These are phyloP conservation scores for Phytophthora chlamydospora DNA, from an alignment of 352 stramenopile species.

Conservation along the genomic window DNA sequence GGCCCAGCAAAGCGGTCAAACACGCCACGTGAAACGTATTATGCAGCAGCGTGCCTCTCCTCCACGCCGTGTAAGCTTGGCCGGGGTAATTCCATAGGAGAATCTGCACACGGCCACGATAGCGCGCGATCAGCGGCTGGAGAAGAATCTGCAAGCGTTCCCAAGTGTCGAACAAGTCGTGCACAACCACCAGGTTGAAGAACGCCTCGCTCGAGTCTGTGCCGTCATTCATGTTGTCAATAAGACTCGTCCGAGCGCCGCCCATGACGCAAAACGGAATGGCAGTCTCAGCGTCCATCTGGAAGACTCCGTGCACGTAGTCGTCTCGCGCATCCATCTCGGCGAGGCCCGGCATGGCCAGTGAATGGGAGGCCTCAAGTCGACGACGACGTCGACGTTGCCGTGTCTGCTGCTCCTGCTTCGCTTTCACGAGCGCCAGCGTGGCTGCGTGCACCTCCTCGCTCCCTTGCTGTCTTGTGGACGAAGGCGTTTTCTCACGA, in stretches of 20 bases:
- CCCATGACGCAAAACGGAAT: slow-evolving; percentile 93
- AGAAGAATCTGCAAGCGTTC: slow-evolving; percentile 95
- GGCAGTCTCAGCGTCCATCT: slow-evolving; percentile 93
- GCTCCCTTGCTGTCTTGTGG: slow-evolving; percentile 6
- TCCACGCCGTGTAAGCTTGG: slow-evolving; percentile 95
- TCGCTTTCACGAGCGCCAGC: slow-evolving; percentile 51
- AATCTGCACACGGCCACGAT: slow-evolving; percentile 85
- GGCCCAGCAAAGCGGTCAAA: slow-evolving; percentile 81
- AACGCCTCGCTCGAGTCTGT: slow-evolving; percentile 59
- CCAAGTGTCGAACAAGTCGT: slow-evolving; percentile 96
- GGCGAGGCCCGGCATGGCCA: slow-evolving; percentile 51
- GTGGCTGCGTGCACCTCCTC: slow-evolving; percentile 40
- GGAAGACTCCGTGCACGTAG: slow-evolving; percentile 68
- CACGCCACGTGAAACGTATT: slow-evolving; percentile 92
- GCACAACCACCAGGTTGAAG: slow-evolving; percentile 95
- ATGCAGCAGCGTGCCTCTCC: slow-evolving; percentile 88
- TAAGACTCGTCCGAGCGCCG: slow-evolving; percentile 5
- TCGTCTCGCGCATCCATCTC: slow-evolving; percentile 62
- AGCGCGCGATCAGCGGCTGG: slow-evolving; percentile 85
- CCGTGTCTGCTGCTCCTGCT: slow-evolving; percentile 47
- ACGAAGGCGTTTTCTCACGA: slow-evolving; percentile 3
- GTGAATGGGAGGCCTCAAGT: slow-evolving; percentile 46
- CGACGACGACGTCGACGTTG: slow-evolving; percentile 39
- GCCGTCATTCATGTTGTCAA: neutral
- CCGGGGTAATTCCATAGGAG: slow-evolving; percentile 97